A percentile compares a stretch with the other conserved stretches of the same genome.
Conservation (phyloP, 345 rosid species). For the Lepidium sativum region DNA sequence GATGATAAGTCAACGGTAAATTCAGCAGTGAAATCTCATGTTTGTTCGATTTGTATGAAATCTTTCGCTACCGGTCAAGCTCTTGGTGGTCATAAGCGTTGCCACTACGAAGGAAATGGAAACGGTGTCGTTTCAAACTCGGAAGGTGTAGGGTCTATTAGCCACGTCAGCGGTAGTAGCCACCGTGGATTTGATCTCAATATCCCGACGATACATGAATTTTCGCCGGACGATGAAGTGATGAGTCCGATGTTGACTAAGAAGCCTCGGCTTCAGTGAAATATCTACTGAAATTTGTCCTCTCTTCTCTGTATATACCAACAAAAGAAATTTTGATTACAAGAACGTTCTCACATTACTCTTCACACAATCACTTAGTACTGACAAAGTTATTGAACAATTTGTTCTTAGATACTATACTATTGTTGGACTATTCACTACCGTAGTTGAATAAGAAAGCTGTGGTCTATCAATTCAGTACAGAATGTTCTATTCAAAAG, state of each 20-base stretch:
- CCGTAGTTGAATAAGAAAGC: neutral
- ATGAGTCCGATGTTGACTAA: conserved; percentile 38
- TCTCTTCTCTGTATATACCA: neutral
- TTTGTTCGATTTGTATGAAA: conserved; percentile 77
- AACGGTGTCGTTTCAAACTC: conserved; percentile 23
- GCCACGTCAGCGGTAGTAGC: conserved; percentile 34
- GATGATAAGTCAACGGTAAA: neutral
- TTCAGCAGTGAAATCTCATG: conserved; percentile 45
- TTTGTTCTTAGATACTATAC: neutral
- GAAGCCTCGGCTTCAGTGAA: conserved; percentile 28
- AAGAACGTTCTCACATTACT: neutral
- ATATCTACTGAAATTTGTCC: neutral
- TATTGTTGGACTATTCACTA: neutral
- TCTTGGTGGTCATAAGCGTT: conserved; percentile 83
- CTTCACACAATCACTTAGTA: neutral
- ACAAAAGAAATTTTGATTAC: neutral
- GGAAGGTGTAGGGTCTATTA: conserved; percentile 43
- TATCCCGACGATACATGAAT: conserved; percentile 37
- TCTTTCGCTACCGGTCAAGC: conserved; percentile 81
- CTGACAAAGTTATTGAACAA: neutral
- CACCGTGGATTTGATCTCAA: conserved; percentile 52
- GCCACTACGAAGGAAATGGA: conserved; percentile 69
- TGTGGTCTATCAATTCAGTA: neutral
- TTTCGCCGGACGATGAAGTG: conserved; percentile 39
- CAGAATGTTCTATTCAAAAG: neutral